These are phyloP conservation scores for Backusella westeae DNA, from an alignment of 192 early-diverging fungal genomes.

Conservation along the genomic window DNA sequence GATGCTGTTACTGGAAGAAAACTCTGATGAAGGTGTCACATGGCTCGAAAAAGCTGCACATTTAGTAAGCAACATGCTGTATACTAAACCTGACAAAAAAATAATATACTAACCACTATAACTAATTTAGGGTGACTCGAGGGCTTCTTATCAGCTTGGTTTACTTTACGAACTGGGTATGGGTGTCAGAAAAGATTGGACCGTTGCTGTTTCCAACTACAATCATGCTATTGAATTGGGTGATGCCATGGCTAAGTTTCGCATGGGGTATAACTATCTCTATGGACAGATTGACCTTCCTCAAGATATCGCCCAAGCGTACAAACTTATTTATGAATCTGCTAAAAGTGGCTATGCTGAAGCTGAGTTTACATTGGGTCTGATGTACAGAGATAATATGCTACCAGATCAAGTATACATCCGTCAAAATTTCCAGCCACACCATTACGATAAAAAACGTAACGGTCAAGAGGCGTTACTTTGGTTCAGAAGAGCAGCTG, in stretches of 20 bases:
- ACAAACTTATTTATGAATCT: slow-evolving; percentile 15
- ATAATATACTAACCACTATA: neutral
- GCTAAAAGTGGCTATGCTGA: slow-evolving; percentile 22
- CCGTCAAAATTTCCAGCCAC: neutral
- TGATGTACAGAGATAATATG: slow-evolving; percentile 25
- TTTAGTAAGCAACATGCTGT: slow-evolving; percentile 15
- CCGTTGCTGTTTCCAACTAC: slow-evolving; percentile 20
- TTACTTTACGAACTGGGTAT: slow-evolving; percentile 30
- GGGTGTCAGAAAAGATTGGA: slow-evolving; percentile 22
- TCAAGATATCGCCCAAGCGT: slow-evolving; percentile 21
- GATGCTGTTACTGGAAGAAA: slow-evolving; percentile 18
- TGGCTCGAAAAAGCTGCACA: slow-evolving; percentile 34
- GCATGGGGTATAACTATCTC: neutral
- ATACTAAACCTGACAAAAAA: neutral
- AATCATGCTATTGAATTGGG: slow-evolving; percentile 23
- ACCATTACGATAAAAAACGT: slow-evolving; percentile 3
- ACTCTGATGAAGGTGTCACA: slow-evolving; percentile 21
- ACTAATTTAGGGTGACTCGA: slow-evolving; percentile 20
- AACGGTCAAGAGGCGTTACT: slow-evolving; percentile 18
- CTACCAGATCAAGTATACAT: neutral
- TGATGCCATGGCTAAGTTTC: neutral
- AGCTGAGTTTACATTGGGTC: slow-evolving; percentile 29
- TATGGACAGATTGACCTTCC: neutral
- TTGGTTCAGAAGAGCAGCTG: slow-evolving; percentile 40
- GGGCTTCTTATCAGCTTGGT: slow-evolving; percentile 32